A percentile compares a stretch with the other conserved stretches of the same genome.
Evolutionary conservation across 2,329 filamentous ascomycete genomes (phyloP).

Genomic region (Keithomyces neogunnii): DNA sequence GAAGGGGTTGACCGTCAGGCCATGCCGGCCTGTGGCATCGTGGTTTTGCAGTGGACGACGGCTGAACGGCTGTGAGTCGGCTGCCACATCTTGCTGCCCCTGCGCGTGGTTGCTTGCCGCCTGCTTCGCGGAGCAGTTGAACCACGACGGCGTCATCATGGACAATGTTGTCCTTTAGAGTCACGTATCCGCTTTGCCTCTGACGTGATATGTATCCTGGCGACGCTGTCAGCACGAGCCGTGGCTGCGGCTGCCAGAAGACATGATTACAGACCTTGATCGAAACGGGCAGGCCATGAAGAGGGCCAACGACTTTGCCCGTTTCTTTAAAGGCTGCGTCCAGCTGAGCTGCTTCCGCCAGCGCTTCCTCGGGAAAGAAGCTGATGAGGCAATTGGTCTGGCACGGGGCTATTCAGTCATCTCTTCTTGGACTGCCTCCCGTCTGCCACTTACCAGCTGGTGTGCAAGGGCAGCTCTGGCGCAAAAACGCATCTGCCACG

Average conservation of each 20-base stretch:
- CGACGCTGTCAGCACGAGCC: background rate
- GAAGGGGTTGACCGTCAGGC: too few relatives aligned
- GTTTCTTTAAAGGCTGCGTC: slow-evolving; percentile 1
- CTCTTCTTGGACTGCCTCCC: too few relatives aligned
- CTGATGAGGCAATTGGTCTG: slow-evolving; percentile 10
- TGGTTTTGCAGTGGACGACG: too few relatives aligned
- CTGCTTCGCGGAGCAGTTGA: slow-evolving; percentile 46
- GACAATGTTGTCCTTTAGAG: slow-evolving; percentile 40
- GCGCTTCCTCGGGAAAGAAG: slow-evolving; percentile 9
- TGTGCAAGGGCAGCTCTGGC: slow-evolving; percentile 9
- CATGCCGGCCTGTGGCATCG: too few relatives aligned
- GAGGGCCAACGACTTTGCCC: slow-evolving; percentile 23
- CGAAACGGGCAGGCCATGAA: slow-evolving; percentile 50
- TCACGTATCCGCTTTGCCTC: slow-evolving; percentile 48
- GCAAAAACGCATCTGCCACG: too few relatives aligned
- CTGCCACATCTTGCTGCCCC: too few relatives aligned
- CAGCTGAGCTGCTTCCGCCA: slow-evolving; percentile 5
- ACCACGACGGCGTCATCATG: slow-evolving; percentile 47
- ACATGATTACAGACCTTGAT: slow-evolving; percentile 15
- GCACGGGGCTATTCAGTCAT: background rate
- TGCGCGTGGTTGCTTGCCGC: slow-evolving; percentile 18
- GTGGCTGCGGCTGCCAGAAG: too few relatives aligned
- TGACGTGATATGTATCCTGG: slow-evolving; percentile 28
- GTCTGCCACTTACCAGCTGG: background rate
- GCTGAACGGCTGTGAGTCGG: too few relatives aligned